Conservation (phyloP, 2,329 filamentous ascomycete genomes). For the Stenocarpella maydis region DNA sequence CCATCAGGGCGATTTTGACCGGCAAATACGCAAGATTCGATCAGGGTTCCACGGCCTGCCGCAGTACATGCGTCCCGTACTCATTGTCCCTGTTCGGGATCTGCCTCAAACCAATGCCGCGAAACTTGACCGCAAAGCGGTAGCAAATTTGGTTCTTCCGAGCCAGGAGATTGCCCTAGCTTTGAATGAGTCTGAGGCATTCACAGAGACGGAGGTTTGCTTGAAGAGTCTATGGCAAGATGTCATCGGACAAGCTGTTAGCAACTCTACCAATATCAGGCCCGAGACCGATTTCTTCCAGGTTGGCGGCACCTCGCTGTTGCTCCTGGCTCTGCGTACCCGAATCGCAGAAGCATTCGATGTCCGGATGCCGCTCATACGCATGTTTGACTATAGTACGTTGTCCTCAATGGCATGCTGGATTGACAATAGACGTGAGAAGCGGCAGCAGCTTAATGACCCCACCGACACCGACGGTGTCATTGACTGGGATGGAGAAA, state of each 20-base stretch:
- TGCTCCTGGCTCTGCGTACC: slow-evolving; percentile 48
- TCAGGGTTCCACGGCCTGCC: too few species aligned
- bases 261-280: neutral
- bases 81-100: too few species aligned
- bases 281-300: slow-evolving; percentile 50
- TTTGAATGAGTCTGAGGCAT: too few species aligned
- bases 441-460: too few species aligned
- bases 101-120: too few species aligned
- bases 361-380: slow-evolving; percentile 42
- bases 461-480: too few species aligned
- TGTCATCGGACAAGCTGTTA: slow-evolving; percentile 37
- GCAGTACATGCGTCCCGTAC: too few species aligned
- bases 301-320: slow-evolving; percentile 51
- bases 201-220: neutral
- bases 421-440: slow-evolving; percentile 36
- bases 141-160: too few species aligned
- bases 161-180: neutral
- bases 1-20: too few species aligned
- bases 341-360: slow-evolving; percentile 45
- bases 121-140: too few species aligned
- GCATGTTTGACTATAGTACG: slow-evolving; percentile 49
- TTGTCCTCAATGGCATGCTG: slow-evolving; percentile 48
- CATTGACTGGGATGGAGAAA: slow-evolving; percentile 38
- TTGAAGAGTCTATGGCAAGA: slow-evolving; percentile 34
- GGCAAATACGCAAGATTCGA: too few species aligned